A percentile compares a stretch with the other conserved stretches of the same genome.
Conservation (phyloP, 768 basidiomycete genomes). For the Suillus lakei region DNA sequence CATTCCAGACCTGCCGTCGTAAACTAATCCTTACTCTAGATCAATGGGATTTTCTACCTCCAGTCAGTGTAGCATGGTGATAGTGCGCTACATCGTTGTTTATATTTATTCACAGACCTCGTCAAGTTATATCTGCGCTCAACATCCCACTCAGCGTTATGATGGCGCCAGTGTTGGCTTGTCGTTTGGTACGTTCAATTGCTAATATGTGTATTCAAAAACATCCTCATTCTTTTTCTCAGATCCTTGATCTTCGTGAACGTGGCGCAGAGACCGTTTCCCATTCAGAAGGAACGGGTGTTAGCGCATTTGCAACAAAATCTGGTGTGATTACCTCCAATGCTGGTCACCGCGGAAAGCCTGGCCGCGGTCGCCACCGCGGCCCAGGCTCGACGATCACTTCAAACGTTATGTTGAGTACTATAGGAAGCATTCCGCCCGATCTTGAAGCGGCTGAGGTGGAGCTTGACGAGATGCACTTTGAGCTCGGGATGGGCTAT, state of each 20-base stretch:
- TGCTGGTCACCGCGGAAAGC: conserved; percentile 24
- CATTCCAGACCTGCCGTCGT: conserved; percentile 2
- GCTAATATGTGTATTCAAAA: neutral
- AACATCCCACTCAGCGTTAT: conserved; percentile 86
- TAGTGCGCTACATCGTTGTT: neutral
- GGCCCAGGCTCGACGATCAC: conserved; percentile 57
- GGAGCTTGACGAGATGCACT: conserved; percentile 58
- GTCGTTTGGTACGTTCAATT: conserved; percentile 60
- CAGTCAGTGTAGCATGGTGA: conserved; percentile 55
- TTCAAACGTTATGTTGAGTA: conserved; percentile 67
- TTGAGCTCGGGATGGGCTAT: conserved; percentile 58
- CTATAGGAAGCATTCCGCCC: conserved; percentile 63
- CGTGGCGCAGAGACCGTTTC: conserved; percentile 73
- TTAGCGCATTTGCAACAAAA: conserved; percentile 69
- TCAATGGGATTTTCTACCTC: conserved; percentile 87
- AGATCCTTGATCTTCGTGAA: conserved; percentile 85
- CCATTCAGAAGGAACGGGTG: conserved; percentile 74
- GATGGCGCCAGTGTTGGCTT: conserved; percentile 80
- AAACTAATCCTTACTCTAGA: conserved; percentile 34
- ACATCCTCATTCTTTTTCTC: conserved; percentile 10
- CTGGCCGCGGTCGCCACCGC: conserved; percentile 45
- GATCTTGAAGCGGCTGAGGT: conserved; percentile 55
- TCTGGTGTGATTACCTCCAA: conserved; percentile 43
- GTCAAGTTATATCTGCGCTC: conserved; percentile 81
- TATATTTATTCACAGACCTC: conserved; percentile 54